Evolutionary conservation across 192 early-diverging fungal species (phyloP), one percentile per base, ranked within the genome.

Genomic region (Powellomyces hirtus): DNA sequence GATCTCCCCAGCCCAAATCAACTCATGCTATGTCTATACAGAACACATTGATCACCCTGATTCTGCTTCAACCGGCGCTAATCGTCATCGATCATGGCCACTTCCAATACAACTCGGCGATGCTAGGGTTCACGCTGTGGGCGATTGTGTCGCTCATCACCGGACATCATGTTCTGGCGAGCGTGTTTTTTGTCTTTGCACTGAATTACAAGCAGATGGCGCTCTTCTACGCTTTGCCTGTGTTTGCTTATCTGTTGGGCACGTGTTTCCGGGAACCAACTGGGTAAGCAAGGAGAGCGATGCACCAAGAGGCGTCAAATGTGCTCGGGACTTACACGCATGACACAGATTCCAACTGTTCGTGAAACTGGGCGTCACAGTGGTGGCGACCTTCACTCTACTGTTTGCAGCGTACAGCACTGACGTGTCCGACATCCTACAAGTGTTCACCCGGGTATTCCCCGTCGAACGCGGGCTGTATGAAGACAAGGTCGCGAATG

Each of bases 401-500:
- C 36, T 89, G 60, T 82, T 97, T 36, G 64, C 73, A 2, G 92
- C 93, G 13, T 96, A 90, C 82, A 60, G 92, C 38, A 58, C 59
- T 11, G 83, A 86, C 6, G 8, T 81, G 5, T 83, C 77, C 0
- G 81, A 91, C 50, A 66, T 95, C 5, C 35, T 77, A 27, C 95
- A 96, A 75, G 89, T 96, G 0, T 66, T 94, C 4, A 69, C 81
- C 40, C 85, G 97, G 11, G 84, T 99, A 1, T 99, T 99, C 55
- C 97, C 97, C 0, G 86, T 99, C 7, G 86, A 88, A 14, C 87
- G 97, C 30, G 97, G 97, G 0, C 76, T 99, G 16, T 99, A 94
- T 75, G 95, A 99, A 73, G 97, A 99, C 80, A 99, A 99, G 74
- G 97, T 99, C 1, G 95, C 94, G 38, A 99, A 97, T 68, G 69